Base-by-base conservation (phyloP, 2,329 filamentous ascomycete genomes). In the Neofusicoccum parvum region DNA sequence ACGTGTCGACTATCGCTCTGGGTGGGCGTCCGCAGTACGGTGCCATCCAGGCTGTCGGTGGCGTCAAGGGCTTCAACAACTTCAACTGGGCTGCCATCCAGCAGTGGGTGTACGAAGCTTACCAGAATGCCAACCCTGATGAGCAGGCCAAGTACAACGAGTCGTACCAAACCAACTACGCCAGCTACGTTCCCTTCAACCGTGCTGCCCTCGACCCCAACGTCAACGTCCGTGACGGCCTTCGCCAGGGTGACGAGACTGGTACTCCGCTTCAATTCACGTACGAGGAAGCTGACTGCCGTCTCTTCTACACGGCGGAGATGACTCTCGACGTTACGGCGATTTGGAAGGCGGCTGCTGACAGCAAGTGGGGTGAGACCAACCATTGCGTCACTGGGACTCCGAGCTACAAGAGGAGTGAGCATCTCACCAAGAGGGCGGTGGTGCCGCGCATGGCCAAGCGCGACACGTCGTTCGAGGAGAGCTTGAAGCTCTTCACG, bases 1-100 rank as follows among this genome's bases (percentile, higher is more conserved):
- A 82, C 39, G 83, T 87, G n/a, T 82, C 83, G 74, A 83, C 81
- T 4, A 80, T 83, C 62, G 83, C 82, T 5, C 76, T 86, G 66
- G 86, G 85, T 32, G 85, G 85, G 23, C 77, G 78, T 50, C 74
- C 73, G 39, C 78, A 79, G 54, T 70, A 76, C 39, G 81, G 82
- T 1, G 76, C 77, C 1, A 86, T 86, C 65, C 85, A 87, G 72
- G 83, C 82, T 20, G 78, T 86, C 2, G 84, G 83, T 49, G 84
- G 84, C 14, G 79, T 83, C 68, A 85, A 86, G 72, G 85, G 85
- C 10, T 72, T 74, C 48, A 79, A 79, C 71, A 75, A 77, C 65
- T 77, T 70, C 50, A 66, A 68, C n/a, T 77, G 70, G 63, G 67
- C 66, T 17, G 76, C 70, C 66, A 75, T 79, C n/a, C 73, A 77